Percentiles rank a stretch among this genome's conserved stretches.
phyloP scores from a whole-genome alignment of 345 rosid species.

The Hevea brasiliensis region DNA sequence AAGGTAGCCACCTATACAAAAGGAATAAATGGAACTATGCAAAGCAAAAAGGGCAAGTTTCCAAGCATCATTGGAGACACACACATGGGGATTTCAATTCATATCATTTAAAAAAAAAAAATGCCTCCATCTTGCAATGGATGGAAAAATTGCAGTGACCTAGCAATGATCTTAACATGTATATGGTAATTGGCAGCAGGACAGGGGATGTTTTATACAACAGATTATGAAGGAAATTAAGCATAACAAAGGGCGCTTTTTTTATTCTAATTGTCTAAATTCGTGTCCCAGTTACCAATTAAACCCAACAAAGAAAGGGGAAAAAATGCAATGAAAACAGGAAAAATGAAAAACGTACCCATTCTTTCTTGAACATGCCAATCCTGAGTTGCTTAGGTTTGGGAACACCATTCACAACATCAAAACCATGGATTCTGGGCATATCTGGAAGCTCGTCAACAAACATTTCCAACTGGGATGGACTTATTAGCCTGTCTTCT shows the following conservation, averaged over 20 bases:
- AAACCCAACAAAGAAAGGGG: background rate
- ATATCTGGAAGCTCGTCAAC: conserved; percentile 74
- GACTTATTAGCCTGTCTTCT: conserved; percentile 33
- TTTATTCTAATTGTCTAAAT: too few species aligned
- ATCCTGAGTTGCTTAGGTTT: conserved; percentile 52
- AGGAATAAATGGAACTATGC: background rate
- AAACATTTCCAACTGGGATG: conserved; percentile 56
- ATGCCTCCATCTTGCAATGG: background rate
- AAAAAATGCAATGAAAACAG: background rate
- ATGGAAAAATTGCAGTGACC: too few species aligned
- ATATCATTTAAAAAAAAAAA: background rate
- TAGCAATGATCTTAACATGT: too few species aligned
- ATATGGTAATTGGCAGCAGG: background rate
- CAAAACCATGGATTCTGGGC: conserved; percentile 55
- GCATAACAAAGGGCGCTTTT: too few species aligned
- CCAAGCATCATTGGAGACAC: background rate
- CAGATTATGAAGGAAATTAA: too few species aligned
- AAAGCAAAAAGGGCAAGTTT: background rate
- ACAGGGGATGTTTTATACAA: too few species aligned
- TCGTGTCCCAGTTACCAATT: too few species aligned
- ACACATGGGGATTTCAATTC: background rate
- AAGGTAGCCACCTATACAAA: background rate
- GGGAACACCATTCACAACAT: conserved; percentile 37
- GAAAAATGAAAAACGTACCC: conserved; percentile 47
- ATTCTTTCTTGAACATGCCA: conserved; percentile 72